Evolutionary conservation across 768 basidiomycete species (phyloP).

Genomic region (Sistotremastrum niveocremeum): DNA sequence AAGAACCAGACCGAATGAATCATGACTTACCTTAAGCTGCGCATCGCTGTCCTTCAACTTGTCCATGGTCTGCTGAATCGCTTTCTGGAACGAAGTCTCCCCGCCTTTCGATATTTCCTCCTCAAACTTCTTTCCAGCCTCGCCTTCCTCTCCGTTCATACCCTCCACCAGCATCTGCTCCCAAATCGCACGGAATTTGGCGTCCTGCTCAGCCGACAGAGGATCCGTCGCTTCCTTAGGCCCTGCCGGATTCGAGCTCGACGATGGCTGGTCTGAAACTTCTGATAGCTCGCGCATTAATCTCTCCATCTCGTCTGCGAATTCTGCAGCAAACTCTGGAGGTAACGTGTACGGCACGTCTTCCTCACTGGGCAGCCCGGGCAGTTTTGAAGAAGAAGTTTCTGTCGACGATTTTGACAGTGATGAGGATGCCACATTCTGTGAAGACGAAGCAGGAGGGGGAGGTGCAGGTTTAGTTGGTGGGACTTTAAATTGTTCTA

Average conservation of each 20-base stretch:
- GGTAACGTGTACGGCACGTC: slow-evolving; percentile 10
- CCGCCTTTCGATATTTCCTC: slow-evolving; percentile 7
- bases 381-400: slow-evolving; percentile 1
- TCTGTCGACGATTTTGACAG: slow-evolving; percentile 9
- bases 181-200: slow-evolving; percentile 46
- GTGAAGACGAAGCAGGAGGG: slow-evolving; percentile 6
- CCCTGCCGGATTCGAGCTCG: slow-evolving; percentile 9
- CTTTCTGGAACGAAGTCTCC: slow-evolving; percentile 46
- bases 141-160: slow-evolving; percentile 30
- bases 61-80: slow-evolving; percentile 58
- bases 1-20: background rate
- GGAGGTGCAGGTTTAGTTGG: slow-evolving; percentile 8
- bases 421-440: slow-evolving; percentile 7
- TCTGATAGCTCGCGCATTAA: slow-evolving; percentile 26
- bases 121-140: slow-evolving; percentile 7
- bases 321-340: slow-evolving; percentile 24
- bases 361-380: slow-evolving; percentile 4
- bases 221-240: slow-evolving; percentile 11
- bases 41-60: slow-evolving; percentile 60
- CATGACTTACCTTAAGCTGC: slow-evolving; percentile 28
- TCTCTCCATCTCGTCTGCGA: slow-evolving; percentile 31
- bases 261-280: background rate
- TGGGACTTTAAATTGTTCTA: slow-evolving; percentile 28
- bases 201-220: slow-evolving; percentile 17
- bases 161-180: slow-evolving; percentile 57